Conservation (phyloP, 169 alveolate genomes). For the Plasmodium relictum region DNA sequence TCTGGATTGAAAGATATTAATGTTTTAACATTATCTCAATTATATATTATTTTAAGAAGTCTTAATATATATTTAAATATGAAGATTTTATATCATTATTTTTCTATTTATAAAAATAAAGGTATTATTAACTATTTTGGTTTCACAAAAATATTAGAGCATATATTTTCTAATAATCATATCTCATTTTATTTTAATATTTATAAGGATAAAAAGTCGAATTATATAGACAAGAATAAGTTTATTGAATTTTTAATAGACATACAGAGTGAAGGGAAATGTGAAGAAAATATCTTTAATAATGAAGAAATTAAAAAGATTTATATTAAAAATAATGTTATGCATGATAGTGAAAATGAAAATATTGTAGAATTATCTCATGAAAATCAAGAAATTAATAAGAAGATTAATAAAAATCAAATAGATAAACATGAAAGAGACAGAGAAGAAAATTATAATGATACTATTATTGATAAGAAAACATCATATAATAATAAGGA, state of each 20-base stretch:
- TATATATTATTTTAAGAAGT: constrained; percentile 72
- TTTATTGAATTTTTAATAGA: constrained; percentile 72
- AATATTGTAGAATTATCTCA: too few relatives aligned
- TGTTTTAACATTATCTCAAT: constrained; percentile 68
- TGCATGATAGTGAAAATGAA: too few relatives aligned
- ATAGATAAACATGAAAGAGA: neutral
- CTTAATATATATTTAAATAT: constrained; percentile 73
- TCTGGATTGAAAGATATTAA: constrained; percentile 76
- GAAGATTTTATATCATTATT: constrained; percentile 75
- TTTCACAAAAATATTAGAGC: constrained; percentile 75
- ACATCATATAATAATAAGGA: neutral
- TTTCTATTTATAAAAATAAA: constrained; percentile 77
- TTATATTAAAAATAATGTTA: neutral
- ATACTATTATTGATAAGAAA: neutral
- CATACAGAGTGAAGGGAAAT: constrained; percentile 74
- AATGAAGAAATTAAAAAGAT: neutral
- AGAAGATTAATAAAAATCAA: neutral
- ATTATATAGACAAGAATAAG: constrained; percentile 56
- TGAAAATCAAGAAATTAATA: too few relatives aligned
- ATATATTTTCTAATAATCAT: constrained; percentile 73
- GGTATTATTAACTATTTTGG: constrained; percentile 69
- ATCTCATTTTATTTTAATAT: constrained; percentile 52
- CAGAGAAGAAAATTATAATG: neutral
- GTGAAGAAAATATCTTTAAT: constrained; percentile 52
- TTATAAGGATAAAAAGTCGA: constrained; percentile 37